These are phyloP conservation scores for Teratosphaeria nubilosa DNA, from an alignment of 2,329 filamentous ascomycete genomes.

Conservation along the genomic window DNA sequence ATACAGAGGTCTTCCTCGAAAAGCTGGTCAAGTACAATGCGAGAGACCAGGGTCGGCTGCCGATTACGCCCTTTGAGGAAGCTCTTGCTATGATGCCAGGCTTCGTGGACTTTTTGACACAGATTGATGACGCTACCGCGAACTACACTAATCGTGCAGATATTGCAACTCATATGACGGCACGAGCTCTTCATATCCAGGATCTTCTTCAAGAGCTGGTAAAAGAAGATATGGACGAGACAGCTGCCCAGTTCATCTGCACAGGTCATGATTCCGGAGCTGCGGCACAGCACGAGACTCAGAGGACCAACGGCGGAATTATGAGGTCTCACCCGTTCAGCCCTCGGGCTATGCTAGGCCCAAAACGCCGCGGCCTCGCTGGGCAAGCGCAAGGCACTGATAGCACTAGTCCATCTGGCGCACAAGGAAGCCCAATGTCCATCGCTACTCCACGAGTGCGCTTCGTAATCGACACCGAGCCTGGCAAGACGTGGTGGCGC, in stretches of 20 bases:
- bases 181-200: not conserved
- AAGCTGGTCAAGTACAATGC: not conserved
- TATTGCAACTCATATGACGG: not conserved
- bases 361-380: not conserved
- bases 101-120: not conserved
- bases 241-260: not conserved
- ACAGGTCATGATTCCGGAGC: not conserved
- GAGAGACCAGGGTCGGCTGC: not conserved
- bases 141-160: not conserved
- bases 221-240: not conserved
- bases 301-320: not conserved
- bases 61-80: not conserved
- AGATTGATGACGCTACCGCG: not conserved
- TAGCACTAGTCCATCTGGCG: not conserved
- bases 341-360: not conserved
- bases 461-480: not conserved
- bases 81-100: not conserved
- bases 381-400: not conserved
- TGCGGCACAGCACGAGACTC: not conserved
- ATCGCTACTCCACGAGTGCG: not conserved
- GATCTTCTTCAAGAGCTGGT: not conserved
- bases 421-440: not conserved
- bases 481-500: not conserved
- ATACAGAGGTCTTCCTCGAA: not conserved
- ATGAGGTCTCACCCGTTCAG: not conserved